These are phyloP conservation scores for Blastobotrys illinoisensis DNA, from an alignment of 1,139 yeast genomes.

Conservation along the genomic window DNA sequence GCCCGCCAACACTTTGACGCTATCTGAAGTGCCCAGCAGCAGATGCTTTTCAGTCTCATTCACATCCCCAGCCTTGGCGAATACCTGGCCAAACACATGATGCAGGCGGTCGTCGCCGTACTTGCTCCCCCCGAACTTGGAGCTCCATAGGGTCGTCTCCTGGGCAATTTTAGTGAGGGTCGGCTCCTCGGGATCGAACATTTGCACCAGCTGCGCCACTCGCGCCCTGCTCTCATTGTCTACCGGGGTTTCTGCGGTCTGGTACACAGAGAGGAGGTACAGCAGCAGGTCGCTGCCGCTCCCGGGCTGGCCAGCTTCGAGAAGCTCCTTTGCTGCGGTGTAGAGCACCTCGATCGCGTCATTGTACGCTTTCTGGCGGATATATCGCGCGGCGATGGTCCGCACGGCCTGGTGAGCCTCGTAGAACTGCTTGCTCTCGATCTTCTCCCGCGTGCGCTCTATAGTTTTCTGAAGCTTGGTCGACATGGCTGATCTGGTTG, in stretches of 20 bases:
- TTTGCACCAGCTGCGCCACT: constrained; percentile 39
- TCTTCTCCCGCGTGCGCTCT: constrained; percentile 35
- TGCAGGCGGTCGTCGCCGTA: constrained; percentile 76
- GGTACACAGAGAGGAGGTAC: constrained; percentile 66
- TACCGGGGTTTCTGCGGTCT: constrained; percentile 42
- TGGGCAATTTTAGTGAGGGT: constrained; percentile 61
- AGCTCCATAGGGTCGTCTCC: constrained; percentile 56
- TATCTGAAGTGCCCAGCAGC: constrained; percentile 60
- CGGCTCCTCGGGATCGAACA: constrained; percentile 61
- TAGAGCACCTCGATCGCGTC: constrained; percentile 71
- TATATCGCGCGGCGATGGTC: constrained; percentile 80
- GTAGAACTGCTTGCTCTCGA: constrained; percentile 70
- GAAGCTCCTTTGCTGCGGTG: constrained; percentile 62
- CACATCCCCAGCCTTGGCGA: constrained; percentile 36
- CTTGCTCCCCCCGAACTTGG: constrained; percentile 42
- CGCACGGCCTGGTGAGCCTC: constrained; percentile 94
- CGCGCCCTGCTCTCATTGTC: constrained; percentile 32
- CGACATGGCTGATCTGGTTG: constrained; percentile 14
- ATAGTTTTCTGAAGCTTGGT: constrained; percentile 28
- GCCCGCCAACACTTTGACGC: constrained; percentile 48
- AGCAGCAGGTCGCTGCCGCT: constrained; percentile 75
- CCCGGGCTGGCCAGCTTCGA: constrained; percentile 67
- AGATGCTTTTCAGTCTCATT: constrained; percentile 56
- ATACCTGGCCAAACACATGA: constrained; percentile 64
- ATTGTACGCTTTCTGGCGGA: constrained; percentile 57